phyloP scores from a whole-genome alignment of 345 rosid genomes.

The Populus nigra region DNA sequence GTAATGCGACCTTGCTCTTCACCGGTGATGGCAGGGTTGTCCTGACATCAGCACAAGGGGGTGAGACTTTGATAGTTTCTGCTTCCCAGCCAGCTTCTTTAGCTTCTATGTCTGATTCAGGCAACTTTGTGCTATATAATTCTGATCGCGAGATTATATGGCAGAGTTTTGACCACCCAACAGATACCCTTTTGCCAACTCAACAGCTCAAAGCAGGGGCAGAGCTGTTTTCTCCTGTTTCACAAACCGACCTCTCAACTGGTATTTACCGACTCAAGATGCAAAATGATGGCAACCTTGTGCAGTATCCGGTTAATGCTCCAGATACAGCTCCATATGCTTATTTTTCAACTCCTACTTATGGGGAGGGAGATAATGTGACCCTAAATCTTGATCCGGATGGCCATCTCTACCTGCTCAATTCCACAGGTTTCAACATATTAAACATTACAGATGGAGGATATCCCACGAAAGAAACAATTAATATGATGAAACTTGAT shows the following conservation, averaged over 20 bases:
- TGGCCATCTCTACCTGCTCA: constrained; percentile 20
- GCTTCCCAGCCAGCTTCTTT: background rate
- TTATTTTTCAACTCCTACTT: constrained; percentile 11
- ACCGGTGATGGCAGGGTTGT: background rate
- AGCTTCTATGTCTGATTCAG: constrained; percentile 23
- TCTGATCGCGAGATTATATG: background rate
- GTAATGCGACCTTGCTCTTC: constrained; percentile 10
- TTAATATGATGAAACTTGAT: constrained; percentile 9
- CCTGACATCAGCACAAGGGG: constrained; percentile 3
- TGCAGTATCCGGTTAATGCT: constrained; percentile 23
- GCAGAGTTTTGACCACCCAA: constrained; percentile 22
- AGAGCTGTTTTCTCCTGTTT: constrained; percentile 13
- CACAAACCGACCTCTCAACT: constrained; percentile 6
- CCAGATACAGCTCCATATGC: background rate
- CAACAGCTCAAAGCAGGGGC: constrained; percentile 13
- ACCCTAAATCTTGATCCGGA: constrained; percentile 21
- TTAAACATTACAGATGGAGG: background rate
- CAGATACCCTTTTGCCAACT: constrained; percentile 17
- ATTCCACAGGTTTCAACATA: background rate
- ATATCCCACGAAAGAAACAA: background rate
- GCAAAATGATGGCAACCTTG: constrained; percentile 31
- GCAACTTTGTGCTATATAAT: constrained; percentile 22
- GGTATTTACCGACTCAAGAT: constrained; percentile 18
- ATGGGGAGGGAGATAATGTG: background rate
- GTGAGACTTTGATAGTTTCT: background rate